Percentiles rank a stretch among this genome's conserved stretches.
phyloP scores from a whole-genome alignment of 306 rosid species.

The Carpinus viminea region DNA sequence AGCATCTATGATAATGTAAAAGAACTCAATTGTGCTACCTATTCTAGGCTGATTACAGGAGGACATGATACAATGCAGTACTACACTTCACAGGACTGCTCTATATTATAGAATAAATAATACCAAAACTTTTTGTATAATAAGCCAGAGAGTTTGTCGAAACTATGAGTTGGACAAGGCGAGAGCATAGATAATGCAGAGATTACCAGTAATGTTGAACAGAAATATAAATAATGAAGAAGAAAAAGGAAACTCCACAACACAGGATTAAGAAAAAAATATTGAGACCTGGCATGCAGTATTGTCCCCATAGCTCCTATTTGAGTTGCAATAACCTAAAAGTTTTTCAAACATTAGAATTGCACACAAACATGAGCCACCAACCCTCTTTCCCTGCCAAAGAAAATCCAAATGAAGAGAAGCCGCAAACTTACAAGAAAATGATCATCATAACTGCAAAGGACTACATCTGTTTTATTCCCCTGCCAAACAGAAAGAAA shows the following conservation, averaged over 20 bases:
- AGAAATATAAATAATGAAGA: neutral
- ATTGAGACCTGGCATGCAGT: constrained; percentile 71
- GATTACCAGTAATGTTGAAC: neutral
- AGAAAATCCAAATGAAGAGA: constrained; percentile 2
- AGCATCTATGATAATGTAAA: neutral
- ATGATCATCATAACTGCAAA: constrained; percentile 75
- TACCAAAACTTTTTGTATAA: neutral
- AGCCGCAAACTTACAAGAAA: constrained; percentile 57
- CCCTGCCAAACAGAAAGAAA: constrained; percentile 54
- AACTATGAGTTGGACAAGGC: neutral
- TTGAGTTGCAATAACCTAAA: constrained; percentile 82
- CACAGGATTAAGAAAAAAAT: neutral
- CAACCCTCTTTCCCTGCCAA: constrained; percentile 3
- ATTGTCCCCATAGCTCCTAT: constrained; percentile 89
- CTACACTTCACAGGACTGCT: neutral
- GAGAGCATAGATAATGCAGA: neutral
- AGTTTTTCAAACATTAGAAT: constrained; percentile 20
- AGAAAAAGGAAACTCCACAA: neutral
- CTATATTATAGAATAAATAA: neutral
- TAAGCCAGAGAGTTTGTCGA: neutral
- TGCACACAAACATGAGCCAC: neutral
- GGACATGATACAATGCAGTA: neutral
- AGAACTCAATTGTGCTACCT: neutral
- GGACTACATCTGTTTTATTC: constrained; percentile 68
- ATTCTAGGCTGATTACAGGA: neutral